Percentiles rank a stretch among this genome's conserved stretches.
These are phyloP conservation scores for Schizonepeta tenuifolia DNA, from an alignment of 257 asterid genomes.

Conservation along the genomic window DNA sequence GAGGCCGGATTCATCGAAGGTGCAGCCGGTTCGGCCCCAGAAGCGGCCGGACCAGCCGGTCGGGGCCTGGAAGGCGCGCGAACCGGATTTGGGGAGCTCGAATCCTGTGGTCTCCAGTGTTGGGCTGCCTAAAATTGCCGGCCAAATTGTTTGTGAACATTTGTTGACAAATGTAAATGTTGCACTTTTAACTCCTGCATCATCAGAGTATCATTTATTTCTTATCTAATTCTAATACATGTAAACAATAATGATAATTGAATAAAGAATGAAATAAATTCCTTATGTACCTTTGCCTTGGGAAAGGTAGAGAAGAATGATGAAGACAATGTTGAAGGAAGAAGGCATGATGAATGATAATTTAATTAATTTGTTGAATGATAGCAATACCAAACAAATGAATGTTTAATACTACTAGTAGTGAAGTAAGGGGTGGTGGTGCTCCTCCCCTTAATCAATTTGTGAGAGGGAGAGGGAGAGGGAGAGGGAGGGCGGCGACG, in stretches of 20 bases:
- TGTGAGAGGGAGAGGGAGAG: not conserved
- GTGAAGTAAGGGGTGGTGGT: not conserved
- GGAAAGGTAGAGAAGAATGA: slow-evolving; percentile 34
- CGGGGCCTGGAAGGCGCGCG: slow-evolving; percentile 68
- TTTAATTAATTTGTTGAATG: slow-evolving; percentile 9
- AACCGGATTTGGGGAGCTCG: slow-evolving; percentile 54
- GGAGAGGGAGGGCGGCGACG: slow-evolving; percentile 8
- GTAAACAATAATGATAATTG: too few species aligned
- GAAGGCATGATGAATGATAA: slow-evolving; percentile 28
- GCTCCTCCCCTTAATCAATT: slow-evolving; percentile 1
- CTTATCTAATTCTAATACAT: not conserved
- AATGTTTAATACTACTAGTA: not conserved
- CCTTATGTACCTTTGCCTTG: slow-evolving; percentile 29
- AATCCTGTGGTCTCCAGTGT: slow-evolving; percentile 63
- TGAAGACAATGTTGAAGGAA: slow-evolving; percentile 19
- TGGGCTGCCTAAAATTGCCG: slow-evolving; percentile 67
- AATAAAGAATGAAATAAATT: not conserved
- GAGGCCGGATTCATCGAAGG: slow-evolving; percentile 52
- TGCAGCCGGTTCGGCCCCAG: slow-evolving; percentile 79
- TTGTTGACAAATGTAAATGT: slow-evolving; percentile 70
- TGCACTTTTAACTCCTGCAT: slow-evolving; percentile 43
- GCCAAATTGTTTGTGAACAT: slow-evolving; percentile 77
- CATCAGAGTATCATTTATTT: not conserved
- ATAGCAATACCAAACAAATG: not conserved
- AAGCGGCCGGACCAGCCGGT: slow-evolving; percentile 89